Percentiles rank a stretch among this genome's conserved stretches.
phyloP scores from a whole-genome alignment of 331 rosid genomes.

The Quercus lobata region DNA sequence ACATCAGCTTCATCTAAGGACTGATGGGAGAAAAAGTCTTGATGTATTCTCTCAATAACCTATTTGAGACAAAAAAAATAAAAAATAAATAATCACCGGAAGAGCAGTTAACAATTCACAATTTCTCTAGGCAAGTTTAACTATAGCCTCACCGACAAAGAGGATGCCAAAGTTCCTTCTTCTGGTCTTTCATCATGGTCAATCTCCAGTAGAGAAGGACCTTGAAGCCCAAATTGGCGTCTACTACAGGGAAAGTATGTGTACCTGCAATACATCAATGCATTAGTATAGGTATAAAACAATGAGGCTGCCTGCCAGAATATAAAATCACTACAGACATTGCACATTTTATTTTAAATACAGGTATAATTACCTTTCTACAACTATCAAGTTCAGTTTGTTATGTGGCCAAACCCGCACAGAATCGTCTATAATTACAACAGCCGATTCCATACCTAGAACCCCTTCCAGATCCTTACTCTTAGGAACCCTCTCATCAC shows the following conservation, averaged over 20 bases:
- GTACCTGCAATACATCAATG: constrained; percentile 53
- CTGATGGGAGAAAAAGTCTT: constrained; percentile 69
- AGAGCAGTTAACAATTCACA: neutral
- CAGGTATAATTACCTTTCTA: constrained; percentile 66
- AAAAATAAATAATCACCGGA: constrained; percentile 24
- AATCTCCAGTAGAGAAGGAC: constrained; percentile 96
- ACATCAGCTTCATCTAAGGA: constrained; percentile 87
- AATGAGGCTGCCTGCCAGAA: constrained; percentile 17
- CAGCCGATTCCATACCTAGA: constrained; percentile 97
- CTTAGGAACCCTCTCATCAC: constrained; percentile 88
- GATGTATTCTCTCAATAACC: constrained; percentile 93
- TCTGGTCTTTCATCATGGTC: constrained; percentile 95
- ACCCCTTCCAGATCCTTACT: constrained; percentile 98
- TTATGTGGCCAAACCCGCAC: constrained; percentile 99
- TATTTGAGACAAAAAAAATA: constrained; percentile 14
- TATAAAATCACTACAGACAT: constrained; percentile 13
- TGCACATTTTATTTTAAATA: constrained; percentile 1
- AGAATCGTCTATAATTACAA: constrained; percentile 94
- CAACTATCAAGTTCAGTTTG: constrained; percentile 93
- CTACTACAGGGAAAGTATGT: constrained; percentile 94
- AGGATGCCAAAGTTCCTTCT: constrained; percentile 88
- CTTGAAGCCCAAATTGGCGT: constrained; percentile 95
- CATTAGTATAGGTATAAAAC: constrained; percentile 11
- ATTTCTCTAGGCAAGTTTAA: constrained; percentile 2
- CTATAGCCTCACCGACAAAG: constrained; percentile 63